Evolutionary conservation across 2,329 filamentous ascomycete genomes (phyloP).

Genomic region (Hypomyces rosellus): DNA sequence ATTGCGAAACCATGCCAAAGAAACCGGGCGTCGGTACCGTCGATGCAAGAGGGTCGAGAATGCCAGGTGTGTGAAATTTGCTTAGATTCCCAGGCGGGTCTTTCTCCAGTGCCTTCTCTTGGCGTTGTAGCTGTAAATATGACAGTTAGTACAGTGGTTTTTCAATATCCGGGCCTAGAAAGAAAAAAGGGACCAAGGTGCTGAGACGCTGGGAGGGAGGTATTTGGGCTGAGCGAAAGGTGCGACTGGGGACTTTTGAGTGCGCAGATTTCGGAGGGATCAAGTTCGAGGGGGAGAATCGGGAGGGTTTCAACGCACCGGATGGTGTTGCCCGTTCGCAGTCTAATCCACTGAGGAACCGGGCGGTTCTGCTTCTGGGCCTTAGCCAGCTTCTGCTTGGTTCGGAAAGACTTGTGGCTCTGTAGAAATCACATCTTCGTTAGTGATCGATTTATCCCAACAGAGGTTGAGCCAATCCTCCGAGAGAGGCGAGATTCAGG

Average conservation of each 20-base stretch:
- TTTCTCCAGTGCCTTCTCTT: constrained; percentile 99
- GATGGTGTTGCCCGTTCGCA: constrained; percentile 98
- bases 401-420: constrained; percentile 99
- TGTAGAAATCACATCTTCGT: constrained; percentile 34
- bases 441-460: constrained; percentile 14
- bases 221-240: neutral
- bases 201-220: neutral
- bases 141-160: constrained; percentile 1
- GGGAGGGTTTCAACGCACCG: constrained; percentile 62
- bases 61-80: constrained; percentile 31
- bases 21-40: constrained; percentile 11
- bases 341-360: constrained; percentile 99
- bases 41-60: constrained; percentile 18
- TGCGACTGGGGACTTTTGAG: neutral
- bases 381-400: constrained; percentile 99
- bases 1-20: constrained; percentile 24
- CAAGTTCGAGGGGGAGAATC: neutral
- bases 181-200: neutral
- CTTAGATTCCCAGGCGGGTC: constrained; percentile 98
- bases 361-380: constrained; percentile 99
- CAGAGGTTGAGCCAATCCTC: neutral
- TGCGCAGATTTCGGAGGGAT: neutral
- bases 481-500: too few relatives aligned
- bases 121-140: constrained; percentile 84
- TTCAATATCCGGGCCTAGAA: neutral